A percentile compares a stretch with the other conserved stretches of the same genome.
phyloP scores from a whole-genome alignment of 345 rosid species.

The Fremontodendron californicum region DNA sequence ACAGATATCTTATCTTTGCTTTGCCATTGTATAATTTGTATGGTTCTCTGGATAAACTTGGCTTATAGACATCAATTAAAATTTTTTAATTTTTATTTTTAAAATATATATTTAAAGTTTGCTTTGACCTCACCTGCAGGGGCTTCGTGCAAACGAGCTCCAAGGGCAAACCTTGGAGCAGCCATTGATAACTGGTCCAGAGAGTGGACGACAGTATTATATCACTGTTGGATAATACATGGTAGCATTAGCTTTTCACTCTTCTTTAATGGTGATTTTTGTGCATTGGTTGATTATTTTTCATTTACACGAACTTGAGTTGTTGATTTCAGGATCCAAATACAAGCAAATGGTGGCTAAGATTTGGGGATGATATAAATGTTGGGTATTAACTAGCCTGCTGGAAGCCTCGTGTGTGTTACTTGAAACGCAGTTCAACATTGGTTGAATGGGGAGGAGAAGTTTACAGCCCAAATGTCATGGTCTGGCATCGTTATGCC shows the following conservation, averaged over 20 bases:
- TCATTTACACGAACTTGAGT: neutral
- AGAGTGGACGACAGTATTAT: conserved; percentile 17
- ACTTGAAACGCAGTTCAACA: conserved; percentile 31
- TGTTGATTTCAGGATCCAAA: conserved; percentile 34
- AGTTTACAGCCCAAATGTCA: conserved; percentile 42
- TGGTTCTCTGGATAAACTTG: no score
- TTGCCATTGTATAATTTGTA: no score
- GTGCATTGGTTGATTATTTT: neutral
- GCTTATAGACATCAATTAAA: no score
- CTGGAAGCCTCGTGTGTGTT: conserved; percentile 25
- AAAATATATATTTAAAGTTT: no score
- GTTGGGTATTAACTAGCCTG: conserved; percentile 50
- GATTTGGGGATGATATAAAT: neutral
- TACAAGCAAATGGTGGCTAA: conserved; percentile 47
- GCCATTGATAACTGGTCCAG: conserved; percentile 15
- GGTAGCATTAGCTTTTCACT: conserved; percentile 20
- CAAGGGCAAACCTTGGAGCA: conserved; percentile 26
- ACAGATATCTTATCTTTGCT: no score
- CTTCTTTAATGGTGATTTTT: neutral
- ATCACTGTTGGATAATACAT: conserved; percentile 4
- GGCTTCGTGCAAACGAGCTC: conserved; percentile 45
- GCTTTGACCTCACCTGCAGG: conserved; percentile 20
- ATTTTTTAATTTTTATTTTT: no score
- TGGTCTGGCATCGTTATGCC: no score
- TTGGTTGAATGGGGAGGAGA: conserved; percentile 56